A percentile compares a stretch with the other conserved stretches of the same genome.
Evolutionary conservation across 2,329 filamentous ascomycete species (phyloP).

Genomic region (Penicillium sp.): DNA sequence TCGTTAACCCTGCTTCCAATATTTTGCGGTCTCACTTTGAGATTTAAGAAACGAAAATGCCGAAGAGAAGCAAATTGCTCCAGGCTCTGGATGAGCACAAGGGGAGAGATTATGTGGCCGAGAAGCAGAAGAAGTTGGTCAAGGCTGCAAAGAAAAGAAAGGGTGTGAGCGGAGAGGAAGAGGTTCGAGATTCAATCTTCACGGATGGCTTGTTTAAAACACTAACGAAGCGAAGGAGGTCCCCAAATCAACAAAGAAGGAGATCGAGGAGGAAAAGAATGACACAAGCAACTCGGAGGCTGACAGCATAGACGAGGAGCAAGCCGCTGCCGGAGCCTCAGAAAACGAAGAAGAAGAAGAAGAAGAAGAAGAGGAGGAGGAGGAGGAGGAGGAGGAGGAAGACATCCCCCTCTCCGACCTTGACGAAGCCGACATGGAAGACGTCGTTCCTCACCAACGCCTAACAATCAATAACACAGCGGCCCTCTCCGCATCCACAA

Average conservation of each 20-base stretch:
- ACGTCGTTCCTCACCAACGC: constrained; percentile 86
- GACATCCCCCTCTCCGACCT: constrained; percentile 89
- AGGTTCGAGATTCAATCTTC: constrained; percentile 13
- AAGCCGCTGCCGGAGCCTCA: constrained; percentile 35
- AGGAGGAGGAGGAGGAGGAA: constrained; percentile 69
- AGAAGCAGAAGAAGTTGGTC: constrained; percentile 73
- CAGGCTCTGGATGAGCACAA: constrained; percentile 62
- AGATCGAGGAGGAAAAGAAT: constrained; percentile 35
- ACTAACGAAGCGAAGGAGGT: background rate
- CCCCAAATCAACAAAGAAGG: constrained; percentile 11
- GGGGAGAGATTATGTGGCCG: constrained; percentile 72
- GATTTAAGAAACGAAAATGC: constrained; percentile 43
- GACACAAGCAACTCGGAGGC: constrained; percentile 36
- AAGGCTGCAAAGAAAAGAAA: constrained; percentile 55
- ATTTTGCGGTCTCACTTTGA: constrained; percentile 12
- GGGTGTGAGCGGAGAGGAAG: constrained; percentile 34
- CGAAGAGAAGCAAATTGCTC: constrained; percentile 63
- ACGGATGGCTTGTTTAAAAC: background rate
- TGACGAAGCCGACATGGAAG: constrained; percentile 79
- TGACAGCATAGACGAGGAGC: constrained; percentile 39
- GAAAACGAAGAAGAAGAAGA: constrained; percentile 40
- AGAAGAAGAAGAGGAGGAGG: constrained; percentile 44
- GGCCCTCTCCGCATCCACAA: constrained; percentile 78
- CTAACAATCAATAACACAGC: constrained; percentile 97
- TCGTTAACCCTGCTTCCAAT: background rate